Evolutionary conservation across 345 rosid genomes (phyloP).

Genomic region (Orychophragmus violaceus): DNA sequence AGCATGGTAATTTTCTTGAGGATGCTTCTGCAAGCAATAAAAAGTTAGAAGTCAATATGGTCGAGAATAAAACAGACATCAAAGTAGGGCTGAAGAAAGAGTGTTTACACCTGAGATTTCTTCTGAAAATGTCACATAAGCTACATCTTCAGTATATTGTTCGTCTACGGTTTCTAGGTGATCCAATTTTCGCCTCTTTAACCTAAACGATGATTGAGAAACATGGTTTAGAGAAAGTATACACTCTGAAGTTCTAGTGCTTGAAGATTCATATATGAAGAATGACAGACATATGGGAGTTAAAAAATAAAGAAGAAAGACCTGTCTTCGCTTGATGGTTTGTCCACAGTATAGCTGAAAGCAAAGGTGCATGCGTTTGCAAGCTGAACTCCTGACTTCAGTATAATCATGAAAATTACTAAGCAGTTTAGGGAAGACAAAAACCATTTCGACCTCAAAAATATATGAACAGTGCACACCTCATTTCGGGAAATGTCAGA

Average conservation of each 20-base stretch:
- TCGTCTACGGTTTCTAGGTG: constrained; percentile 30
- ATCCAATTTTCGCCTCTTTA: constrained; percentile 54
- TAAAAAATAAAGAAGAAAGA: constrained; percentile 51
- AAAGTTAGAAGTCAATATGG: not conserved
- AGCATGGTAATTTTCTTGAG: constrained; percentile 37
- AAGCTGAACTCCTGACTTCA: constrained; percentile 76
- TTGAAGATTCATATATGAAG: not conserved
- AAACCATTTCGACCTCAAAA: not conserved
- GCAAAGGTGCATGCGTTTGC: constrained; percentile 46
- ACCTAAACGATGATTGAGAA: constrained; percentile 36
- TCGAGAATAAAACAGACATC: not conserved
- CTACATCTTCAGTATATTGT: constrained; percentile 31
- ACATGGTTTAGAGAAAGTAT: not conserved
- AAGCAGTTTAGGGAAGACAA: not conserved
- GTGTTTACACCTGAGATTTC: constrained; percentile 33
- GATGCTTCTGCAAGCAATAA: constrained; percentile 43
- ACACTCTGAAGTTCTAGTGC: not conserved
- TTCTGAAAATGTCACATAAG: constrained; percentile 28
- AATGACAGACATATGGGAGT: not conserved
- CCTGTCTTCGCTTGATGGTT: constrained; percentile 75
- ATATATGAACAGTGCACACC: constrained; percentile 37
- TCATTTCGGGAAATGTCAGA: constrained; percentile 83
- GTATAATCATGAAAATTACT: not conserved
- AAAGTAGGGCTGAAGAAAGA: constrained; percentile 11
- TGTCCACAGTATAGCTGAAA: constrained; percentile 76